Evolutionary conservation across 495 filamentous ascomycete genomes (phyloP).

Genomic region (Chaetomidium leptoderma): DNA sequence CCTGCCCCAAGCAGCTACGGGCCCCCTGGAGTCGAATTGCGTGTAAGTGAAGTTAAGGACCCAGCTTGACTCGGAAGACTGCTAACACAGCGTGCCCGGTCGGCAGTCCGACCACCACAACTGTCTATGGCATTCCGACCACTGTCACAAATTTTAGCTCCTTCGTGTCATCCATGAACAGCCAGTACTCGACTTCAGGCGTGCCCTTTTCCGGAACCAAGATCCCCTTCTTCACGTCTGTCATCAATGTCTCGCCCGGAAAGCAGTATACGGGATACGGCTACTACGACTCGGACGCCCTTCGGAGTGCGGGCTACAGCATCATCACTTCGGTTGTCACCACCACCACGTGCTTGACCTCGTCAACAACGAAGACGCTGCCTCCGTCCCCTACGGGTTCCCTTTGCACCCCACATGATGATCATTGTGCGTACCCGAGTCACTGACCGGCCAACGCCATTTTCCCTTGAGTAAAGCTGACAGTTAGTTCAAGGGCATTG

Average conservation of each 20-base stretch:
- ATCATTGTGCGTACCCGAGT: not conserved
- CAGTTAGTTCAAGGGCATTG: not conserved
- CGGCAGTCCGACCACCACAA: slow-evolving; percentile 1
- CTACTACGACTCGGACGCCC: slow-evolving; percentile 1
- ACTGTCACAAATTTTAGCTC: not conserved
- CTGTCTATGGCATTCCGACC: not conserved
- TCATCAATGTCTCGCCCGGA: not conserved
- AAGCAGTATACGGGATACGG: not conserved
- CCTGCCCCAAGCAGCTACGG: not conserved
- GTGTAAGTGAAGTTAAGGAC: not conserved
- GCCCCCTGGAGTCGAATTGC: not conserved
- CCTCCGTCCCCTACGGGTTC: not conserved
- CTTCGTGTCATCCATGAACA: slow-evolving; percentile 2
- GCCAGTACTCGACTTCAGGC: slow-evolving; percentile 2
- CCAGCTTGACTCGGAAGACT: too few species aligned
- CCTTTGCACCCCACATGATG: slow-evolving; percentile 3
- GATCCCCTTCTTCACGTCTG: slow-evolving; percentile 5
- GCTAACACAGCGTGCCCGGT: not conserved
- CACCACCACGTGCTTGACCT: not conserved
- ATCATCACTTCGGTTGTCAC: slow-evolving; percentile 1
- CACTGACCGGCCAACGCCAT: not conserved
- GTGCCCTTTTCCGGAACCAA: not conserved
- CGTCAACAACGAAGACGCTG: not conserved
- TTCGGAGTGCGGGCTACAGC: slow-evolving; percentile 8
- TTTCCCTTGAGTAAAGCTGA: not conserved